Conservation (phyloP, 108 stramenopile species). For the Cyclotella baltica region DNA sequence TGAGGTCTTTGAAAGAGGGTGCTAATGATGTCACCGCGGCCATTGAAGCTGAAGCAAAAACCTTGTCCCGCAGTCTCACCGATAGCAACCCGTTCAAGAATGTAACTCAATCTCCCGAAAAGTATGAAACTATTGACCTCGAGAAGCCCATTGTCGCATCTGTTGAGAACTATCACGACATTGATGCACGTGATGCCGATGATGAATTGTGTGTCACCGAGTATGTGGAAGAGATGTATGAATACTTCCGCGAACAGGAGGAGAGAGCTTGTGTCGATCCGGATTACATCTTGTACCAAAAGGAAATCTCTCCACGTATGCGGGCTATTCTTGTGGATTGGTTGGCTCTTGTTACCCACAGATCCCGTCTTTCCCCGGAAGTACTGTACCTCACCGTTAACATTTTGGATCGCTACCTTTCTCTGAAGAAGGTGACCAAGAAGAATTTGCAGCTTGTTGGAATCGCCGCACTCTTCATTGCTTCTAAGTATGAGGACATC, state of each 20-base stretch:
- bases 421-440: conserved; percentile 60
- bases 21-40: not conserved
- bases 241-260: conserved; percentile 76
- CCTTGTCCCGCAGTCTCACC: not conserved
- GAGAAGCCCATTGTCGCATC: not conserved
- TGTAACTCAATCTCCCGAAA: not conserved
- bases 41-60: not conserved
- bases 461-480: conserved; percentile 80
- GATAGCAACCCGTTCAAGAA: not conserved
- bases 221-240: conserved; percentile 90
- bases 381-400: conserved; percentile 90
- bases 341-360: conserved; percentile 92
- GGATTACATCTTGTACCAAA: conserved; percentile 86
- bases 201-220: conserved; percentile 81
- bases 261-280: conserved; percentile 40
- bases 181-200: conserved; percentile 77
- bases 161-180: conserved; percentile 57
- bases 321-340: conserved; percentile 92
- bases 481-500: conserved; percentile 95
- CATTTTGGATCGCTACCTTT: conserved; percentile 88
- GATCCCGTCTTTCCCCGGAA: conserved; percentile 85
- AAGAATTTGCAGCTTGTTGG: conserved; percentile 91
- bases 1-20: not conserved
- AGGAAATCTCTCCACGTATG: conserved; percentile 84
- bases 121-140: conserved; percentile 6